Evolutionary conservation across 768 basidiomycete genomes (phyloP).

Genomic region (Calocera cornea): DNA sequence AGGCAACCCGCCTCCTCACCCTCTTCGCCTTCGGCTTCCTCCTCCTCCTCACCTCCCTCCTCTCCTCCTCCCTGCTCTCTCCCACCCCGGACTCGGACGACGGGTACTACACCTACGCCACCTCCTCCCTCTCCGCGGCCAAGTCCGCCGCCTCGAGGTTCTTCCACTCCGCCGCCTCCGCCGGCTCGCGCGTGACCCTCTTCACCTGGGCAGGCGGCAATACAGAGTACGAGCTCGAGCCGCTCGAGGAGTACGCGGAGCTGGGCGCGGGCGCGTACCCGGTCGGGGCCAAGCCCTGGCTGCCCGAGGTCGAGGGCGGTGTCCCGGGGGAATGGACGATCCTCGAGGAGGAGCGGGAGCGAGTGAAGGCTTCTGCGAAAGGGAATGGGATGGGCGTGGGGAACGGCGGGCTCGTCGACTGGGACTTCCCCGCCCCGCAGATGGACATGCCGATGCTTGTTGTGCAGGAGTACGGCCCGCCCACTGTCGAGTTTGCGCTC

Average conservation of each 20-base stretch:
- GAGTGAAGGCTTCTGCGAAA: not conserved
- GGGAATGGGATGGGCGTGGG: too few relatives aligned
- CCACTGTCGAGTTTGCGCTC: not conserved
- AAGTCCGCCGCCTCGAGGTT: not conserved
- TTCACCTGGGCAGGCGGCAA: not conserved
- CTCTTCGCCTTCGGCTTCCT: not conserved
- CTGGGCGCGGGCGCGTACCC: not conserved
- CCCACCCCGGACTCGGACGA: not conserved
- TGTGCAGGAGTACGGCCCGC: not conserved
- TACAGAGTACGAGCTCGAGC: not conserved
- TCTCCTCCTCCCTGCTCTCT: not conserved
- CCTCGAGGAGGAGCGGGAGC: not conserved
- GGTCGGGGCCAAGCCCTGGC: not conserved
- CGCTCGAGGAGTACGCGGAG: not conserved
- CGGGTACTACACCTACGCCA: not conserved
- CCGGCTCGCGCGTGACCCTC: not conserved
- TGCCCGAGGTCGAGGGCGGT: not conserved
- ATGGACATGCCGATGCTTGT: not conserved
- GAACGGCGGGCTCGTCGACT: not conserved
- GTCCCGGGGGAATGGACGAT: not conserved
- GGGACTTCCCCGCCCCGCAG: not conserved
- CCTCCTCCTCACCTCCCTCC: not conserved
- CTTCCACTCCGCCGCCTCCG: not conserved
- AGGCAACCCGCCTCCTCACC: not conserved
- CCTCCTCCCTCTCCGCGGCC: not conserved